Evolutionary conservation across 352 stramenopile genomes (phyloP), one percentile per base, ranked within the genome.

Genomic region (Phytophthora crassamura): DNA sequence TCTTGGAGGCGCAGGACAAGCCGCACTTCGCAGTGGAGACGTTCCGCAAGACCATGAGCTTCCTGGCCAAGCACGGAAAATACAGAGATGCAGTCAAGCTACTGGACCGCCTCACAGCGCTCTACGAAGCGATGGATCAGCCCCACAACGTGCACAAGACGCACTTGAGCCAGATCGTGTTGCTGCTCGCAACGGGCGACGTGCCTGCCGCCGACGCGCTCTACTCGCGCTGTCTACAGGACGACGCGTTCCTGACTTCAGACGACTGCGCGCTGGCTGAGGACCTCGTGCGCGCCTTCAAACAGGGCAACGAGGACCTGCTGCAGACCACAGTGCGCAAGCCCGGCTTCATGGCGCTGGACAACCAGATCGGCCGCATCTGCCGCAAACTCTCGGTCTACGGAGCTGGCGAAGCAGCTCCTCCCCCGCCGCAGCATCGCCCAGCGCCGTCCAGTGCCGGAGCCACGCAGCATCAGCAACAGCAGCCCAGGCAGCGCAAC

Each of bases 11-110:
- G 5, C 86, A 94, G 68, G 81, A 84, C 58, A 94, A 93, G 59
- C 86, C 86, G 15, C 86, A 94, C 66, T 92, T 94, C 47, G 86
- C 86, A 0, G 78, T 94, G 15, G 86, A 94, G 30, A 78, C 81
- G 58, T 90, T 94, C 64, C 78, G 82, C 46, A 94, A 94, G 74
- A 87, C 84, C 49, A 59, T 91, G 49, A 77, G 59, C n/a, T 94
- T 90, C 47, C 48, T 93, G 28, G 77, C 88, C 28, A 91, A 92
- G 53, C 64, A 67, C 25, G 75, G 51, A 10, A 67, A 78, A 11
- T 86, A 83, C 49, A 52, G 57, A 2, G 86, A 94, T 0, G 71
- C 61, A 0, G 55, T 86, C 4, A 72, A 64, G 59, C 55, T 93
- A 18, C 58, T 91, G 58, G 64, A 79, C 49, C 80, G 84, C 28